Evolutionary conservation across 2,329 filamentous ascomycete genomes (phyloP).

Genomic region (Phialemoniopsis sp.): DNA sequence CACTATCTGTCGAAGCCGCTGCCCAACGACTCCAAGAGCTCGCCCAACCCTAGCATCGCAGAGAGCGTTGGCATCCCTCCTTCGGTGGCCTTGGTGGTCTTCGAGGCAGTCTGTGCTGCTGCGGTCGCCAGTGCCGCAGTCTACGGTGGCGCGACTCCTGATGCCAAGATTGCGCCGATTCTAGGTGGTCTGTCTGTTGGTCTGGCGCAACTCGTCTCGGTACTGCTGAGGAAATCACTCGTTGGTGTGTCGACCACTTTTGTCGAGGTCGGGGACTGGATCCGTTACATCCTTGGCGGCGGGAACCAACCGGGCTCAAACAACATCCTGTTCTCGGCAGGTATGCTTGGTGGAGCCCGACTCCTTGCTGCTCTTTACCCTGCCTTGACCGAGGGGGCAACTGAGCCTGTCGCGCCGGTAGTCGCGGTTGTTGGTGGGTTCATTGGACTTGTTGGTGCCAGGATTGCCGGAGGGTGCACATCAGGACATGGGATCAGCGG

Average conservation of each 20-base stretch:
- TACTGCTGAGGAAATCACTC: conserved; percentile 46
- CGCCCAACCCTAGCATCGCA: conserved; percentile 15
- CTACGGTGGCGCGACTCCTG: conserved; percentile 18
- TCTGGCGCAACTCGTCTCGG: conserved; percentile 50
- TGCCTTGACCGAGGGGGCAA: too few species aligned
- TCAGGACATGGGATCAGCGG: conserved; percentile 68
- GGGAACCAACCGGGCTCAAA: conserved; percentile 24
- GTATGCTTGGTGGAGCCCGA: conserved; percentile 36
- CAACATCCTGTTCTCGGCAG: conserved; percentile 47
- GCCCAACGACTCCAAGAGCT: too few species aligned
- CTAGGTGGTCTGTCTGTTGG: conserved; percentile 57
- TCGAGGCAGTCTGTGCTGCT: conserved; percentile 36
- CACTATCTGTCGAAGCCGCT: conserved; percentile 20
- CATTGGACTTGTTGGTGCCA: conserved; percentile 54
- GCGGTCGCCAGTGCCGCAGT: conserved; percentile 31
- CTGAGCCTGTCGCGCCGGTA: conserved; percentile 22
- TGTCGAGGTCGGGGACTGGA: conserved; percentile 53
- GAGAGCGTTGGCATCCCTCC: conserved; percentile 34
- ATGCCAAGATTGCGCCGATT: conserved; percentile 34
- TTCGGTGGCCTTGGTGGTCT: conserved; percentile 27
- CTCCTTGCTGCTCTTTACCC: too few species aligned
- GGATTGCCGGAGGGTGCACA: conserved; percentile 63
- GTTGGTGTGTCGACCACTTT: conserved; percentile 60
- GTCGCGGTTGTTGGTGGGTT: conserved; percentile 49
- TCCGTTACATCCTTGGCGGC: conserved; percentile 37